Evolutionary conservation across 2,329 filamentous ascomycete genomes (phyloP), one percentile per base, ranked within the genome.

Genomic region (Stromatinia cepivora): DNA sequence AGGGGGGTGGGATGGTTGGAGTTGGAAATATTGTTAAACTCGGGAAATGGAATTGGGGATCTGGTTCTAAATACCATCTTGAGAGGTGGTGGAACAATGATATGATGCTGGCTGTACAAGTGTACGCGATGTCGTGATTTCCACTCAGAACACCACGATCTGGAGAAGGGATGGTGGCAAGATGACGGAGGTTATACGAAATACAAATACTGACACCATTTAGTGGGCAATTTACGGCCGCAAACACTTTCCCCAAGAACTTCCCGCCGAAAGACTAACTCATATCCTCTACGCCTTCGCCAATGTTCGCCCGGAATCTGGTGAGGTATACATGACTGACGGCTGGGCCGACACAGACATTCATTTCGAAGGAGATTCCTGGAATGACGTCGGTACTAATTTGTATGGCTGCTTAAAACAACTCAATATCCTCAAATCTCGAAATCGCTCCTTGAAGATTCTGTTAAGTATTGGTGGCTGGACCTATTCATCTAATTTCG

Each of bases 221-320:
- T 70, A 74, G 54, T 73, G 84, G 92, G 92, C 92, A 72, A 94
- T 97, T 74, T 97, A 97, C 79, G 92, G 84, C 52, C 88, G 94
- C 68, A 90, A 94, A 76, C 91, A 95, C 78, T 86, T 89, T n/a
- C 93, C 94, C 0, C 91, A 96, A 77, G 88, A 97, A 77, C 85
- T 98, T 8, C 92, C 92, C 0, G 88, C 85, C 4, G 87, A 93
- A 67, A 90, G 92, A 69, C 86, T 97, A 54, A 98, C 94, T 0
- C 94, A 98, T 77, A 81, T 98, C 6, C 87, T 97, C 22, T 97
- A 97, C 74, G 84, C 94, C 22, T 98, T 98, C 81, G 94, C 92
- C 77, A 96, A 97, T 78, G 87, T 97, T 70, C 86, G 87, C 5
- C 84, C 89, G 3, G 92, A 94, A 4, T 88, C 86, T 45, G 94